Evolutionary conservation across 2,329 filamentous ascomycete species (phyloP).

Genomic region (Nemania serpens): DNA sequence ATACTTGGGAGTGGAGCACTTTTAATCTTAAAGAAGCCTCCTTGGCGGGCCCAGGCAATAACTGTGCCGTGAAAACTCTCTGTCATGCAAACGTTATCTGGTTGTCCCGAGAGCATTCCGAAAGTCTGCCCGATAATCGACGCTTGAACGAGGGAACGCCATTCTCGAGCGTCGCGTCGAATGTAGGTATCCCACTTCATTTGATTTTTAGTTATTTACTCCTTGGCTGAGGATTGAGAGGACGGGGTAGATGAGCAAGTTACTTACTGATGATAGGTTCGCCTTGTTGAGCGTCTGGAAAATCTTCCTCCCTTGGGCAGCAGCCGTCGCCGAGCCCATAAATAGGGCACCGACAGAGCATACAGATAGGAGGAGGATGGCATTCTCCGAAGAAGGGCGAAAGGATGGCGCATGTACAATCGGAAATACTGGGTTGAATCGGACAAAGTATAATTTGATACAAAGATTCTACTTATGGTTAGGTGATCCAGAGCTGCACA

Average conservation of each 20-base stretch:
- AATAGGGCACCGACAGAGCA: conserved; percentile 26
- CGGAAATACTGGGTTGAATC: conserved; percentile 27
- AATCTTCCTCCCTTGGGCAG: conserved; percentile 24
- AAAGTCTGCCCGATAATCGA: conserved; percentile 26
- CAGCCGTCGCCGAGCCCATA: conserved; percentile 26
- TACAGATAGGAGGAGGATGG: conserved; percentile 23
- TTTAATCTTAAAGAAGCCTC: conserved; percentile 26
- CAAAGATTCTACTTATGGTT: conserved; percentile 24
- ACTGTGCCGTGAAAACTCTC: conserved; percentile 26
- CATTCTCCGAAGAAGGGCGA: conserved; percentile 24
- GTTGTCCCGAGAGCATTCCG: conserved; percentile 25
- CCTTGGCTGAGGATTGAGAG: neutral
- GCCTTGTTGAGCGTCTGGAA: conserved; percentile 27
- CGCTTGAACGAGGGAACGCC: conserved; percentile 26
- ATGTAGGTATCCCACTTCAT: conserved; percentile 26
- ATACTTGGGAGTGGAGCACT: conserved; percentile 16
- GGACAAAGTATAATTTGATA: conserved; percentile 26
- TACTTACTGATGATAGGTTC: conserved; percentile 24
- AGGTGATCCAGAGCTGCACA: neutral
- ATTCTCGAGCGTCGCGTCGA: conserved; percentile 24
- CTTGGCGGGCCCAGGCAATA: conserved; percentile 27
- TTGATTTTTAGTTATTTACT: neutral
- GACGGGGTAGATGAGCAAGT: no score
- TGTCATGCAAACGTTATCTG: conserved; percentile 27
- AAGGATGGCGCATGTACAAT: conserved; percentile 25